Base-by-base conservation (phyloP, 495 filamentous ascomycete genomes). In the Tuber calosporum region DNA sequence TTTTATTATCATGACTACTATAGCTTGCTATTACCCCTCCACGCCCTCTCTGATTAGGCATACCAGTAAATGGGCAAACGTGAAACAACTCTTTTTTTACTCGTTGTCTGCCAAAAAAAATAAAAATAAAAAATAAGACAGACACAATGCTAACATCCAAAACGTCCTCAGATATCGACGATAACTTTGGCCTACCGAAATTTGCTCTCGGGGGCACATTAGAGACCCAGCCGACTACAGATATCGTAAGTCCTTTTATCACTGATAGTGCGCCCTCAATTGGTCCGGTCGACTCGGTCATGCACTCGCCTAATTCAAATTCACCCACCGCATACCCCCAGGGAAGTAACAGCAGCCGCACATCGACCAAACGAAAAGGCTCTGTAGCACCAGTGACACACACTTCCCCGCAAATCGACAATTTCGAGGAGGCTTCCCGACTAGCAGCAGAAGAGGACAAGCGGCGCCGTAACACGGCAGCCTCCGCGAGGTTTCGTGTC, bases 371-470 rank as follows among this genome's bases (percentile, higher is more conserved):
- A 58, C 74, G 80, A 69, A 82, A 75, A 72, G 42, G 67, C 34
- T 82, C 80, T 11, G 69, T 69, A 30, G 75, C 72, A 42, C 38
- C 69, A 38, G 34, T 38, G 20, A 36, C 67, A 13, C 22, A 69
- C 0, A 30, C 67, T 22, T 76, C 73, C 3, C 11, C 58, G 26
- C 73, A 76, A 13, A 34, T 66, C 34, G 78, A 77, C 19, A 73
- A 67, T 43, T 85, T 89, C 74, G 90, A 93, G 82, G 90, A 93
- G 79, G 84, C 88, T 75, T 87, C 93, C 43, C 89, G 93, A 53
- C 79, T 89, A 36, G 93, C 93, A n/a, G 93, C 96, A 43, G 95
- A 99, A 83, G 95, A 99, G 85, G 95, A 99, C 83, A 97, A 97
- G 83, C 92, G 95, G 11, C 90, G 94, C 67, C 91, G 95, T 75